Evolutionary conservation across 2,329 filamentous ascomycete genomes (phyloP).

Genomic region (Penicillium sp.): DNA sequence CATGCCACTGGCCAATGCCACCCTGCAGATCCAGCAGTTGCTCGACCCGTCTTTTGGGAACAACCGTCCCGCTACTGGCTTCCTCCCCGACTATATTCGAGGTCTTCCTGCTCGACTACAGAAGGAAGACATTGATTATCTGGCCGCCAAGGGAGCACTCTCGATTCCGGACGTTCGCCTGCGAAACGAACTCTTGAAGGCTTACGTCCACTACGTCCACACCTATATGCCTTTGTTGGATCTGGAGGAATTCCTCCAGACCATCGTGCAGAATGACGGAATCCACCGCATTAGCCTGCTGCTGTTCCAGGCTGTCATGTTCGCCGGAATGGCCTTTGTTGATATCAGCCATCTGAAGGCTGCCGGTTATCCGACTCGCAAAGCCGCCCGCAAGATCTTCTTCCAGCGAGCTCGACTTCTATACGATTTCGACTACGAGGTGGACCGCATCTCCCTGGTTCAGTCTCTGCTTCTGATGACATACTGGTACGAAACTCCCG

Average conservation of each 20-base stretch:
- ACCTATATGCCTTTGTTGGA: slow-evolving; percentile 89
- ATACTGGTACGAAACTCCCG: slow-evolving; percentile 95
- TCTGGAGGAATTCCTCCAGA: slow-evolving; percentile 54
- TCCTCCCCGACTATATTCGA: slow-evolving; percentile 66
- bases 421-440: slow-evolving; percentile 94
- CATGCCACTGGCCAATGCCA: slow-evolving; percentile 35
- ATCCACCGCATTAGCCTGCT: slow-evolving; percentile 71
- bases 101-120: slow-evolving; percentile 72
- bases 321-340: slow-evolving; percentile 81
- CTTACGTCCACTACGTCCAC: slow-evolving; percentile 84
- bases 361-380: slow-evolving; percentile 71
- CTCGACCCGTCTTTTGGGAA: slow-evolving; percentile 45
- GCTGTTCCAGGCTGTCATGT: slow-evolving; percentile 92
- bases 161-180: slow-evolving; percentile 65
- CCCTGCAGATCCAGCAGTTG: slow-evolving; percentile 34
- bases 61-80: slow-evolving; percentile 44
- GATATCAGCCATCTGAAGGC: slow-evolving; percentile 70
- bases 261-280: slow-evolving; percentile 62
- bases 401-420: slow-evolving; percentile 84
- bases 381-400: slow-evolving; percentile 78
- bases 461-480: slow-evolving; percentile 89
- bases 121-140: slow-evolving; percentile 74
- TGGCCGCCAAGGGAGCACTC: slow-evolving; percentile 78
- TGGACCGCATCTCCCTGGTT: slow-evolving; percentile 79
- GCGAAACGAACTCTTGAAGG: slow-evolving; percentile 73